phyloP scores from a whole-genome alignment of 2,329 filamentous ascomycete genomes.

The Cladophialophora exuberans region DNA sequence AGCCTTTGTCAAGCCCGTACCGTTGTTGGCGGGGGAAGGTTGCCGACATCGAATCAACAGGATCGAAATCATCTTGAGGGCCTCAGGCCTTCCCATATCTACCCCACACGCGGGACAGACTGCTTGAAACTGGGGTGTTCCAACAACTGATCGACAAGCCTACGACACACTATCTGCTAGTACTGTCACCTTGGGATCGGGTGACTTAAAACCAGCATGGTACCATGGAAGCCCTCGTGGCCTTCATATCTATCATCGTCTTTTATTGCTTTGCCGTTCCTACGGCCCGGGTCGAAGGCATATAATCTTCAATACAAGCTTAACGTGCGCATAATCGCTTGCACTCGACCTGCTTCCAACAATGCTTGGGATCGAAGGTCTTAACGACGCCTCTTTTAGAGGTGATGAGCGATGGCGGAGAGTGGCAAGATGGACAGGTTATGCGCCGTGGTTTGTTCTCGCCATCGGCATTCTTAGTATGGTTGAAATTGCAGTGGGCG shows the following conservation, averaged over 20 bases:
- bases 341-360: neutral
- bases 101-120: conserved; percentile 5
- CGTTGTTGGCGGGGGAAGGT: neutral
- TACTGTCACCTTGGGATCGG: conserved; percentile 4
- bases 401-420: conserved; percentile 30
- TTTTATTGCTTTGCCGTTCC: neutral
- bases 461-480: conserved; percentile 28
- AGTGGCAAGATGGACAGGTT: conserved; percentile 25
- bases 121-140: neutral
- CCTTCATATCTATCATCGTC: neutral
- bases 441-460: conserved; percentile 29
- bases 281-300: too few relatives aligned
- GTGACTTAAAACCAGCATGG: conserved; percentile 1
- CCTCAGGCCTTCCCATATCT: conserved; percentile 1
- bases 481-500: conserved; percentile 31
- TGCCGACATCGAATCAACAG: neutral
- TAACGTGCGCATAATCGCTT: too few relatives aligned
- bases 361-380: conserved; percentile 29
- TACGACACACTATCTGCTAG: neutral
- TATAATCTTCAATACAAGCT: too few relatives aligned
- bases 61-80: neutral
- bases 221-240: neutral
- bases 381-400: conserved; percentile 30
- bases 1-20: conserved; percentile 2
- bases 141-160: conserved; percentile 12